Conservation (phyloP, 2,329 filamentous ascomycete species). For the Clonostachys rosea region DNA sequence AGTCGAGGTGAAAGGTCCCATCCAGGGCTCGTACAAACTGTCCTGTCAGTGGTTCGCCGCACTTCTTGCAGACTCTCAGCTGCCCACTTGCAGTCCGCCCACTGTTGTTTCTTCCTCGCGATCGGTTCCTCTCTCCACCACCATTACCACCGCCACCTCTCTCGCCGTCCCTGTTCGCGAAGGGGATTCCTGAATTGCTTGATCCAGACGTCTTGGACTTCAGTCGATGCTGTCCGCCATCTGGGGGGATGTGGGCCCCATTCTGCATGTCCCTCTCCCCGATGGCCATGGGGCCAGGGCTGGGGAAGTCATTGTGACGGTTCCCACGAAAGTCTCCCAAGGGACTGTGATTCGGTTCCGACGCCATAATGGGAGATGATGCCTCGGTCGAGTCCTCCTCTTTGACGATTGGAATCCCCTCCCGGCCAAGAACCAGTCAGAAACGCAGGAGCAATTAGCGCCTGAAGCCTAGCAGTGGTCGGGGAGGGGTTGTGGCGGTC, state of each 20-base stretch:
- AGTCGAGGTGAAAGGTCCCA: slow-evolving; percentile 94
- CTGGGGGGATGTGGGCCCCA: slow-evolving; percentile 22
- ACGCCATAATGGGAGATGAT: too few relatives aligned
- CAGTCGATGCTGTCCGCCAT: slow-evolving; percentile 21
- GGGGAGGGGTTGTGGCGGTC: slow-evolving; percentile 22
- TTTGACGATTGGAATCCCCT: slow-evolving; percentile 5
- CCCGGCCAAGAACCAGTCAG: slow-evolving; percentile 13
- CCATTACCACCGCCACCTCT: background rate
- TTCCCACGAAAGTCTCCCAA: too few relatives aligned
- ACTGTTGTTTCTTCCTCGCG: slow-evolving; percentile 37
- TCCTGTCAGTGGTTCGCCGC: slow-evolving; percentile 79
- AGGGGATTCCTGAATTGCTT: slow-evolving; percentile 19
- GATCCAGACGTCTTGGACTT: slow-evolving; percentile 27
- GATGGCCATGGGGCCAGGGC: too few relatives aligned
- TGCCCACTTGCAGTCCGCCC: slow-evolving; percentile 55
- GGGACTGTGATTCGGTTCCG: too few relatives aligned
- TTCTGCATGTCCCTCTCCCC: slow-evolving; percentile 17
- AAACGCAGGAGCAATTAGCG: slow-evolving; percentile 15
- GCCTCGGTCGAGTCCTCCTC: too few relatives aligned
- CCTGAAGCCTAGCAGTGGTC: slow-evolving; percentile 22
- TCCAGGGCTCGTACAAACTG: slow-evolving; percentile 94
- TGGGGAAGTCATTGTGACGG: too few relatives aligned
- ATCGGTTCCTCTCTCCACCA: slow-evolving; percentile 47
- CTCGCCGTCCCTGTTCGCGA: slow-evolving; percentile 6
- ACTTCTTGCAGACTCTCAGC: slow-evolving; percentile 76